These are phyloP conservation scores for Phytopythium mirpurense DNA, from an alignment of 352 stramenopile species.

Conservation along the genomic window DNA sequence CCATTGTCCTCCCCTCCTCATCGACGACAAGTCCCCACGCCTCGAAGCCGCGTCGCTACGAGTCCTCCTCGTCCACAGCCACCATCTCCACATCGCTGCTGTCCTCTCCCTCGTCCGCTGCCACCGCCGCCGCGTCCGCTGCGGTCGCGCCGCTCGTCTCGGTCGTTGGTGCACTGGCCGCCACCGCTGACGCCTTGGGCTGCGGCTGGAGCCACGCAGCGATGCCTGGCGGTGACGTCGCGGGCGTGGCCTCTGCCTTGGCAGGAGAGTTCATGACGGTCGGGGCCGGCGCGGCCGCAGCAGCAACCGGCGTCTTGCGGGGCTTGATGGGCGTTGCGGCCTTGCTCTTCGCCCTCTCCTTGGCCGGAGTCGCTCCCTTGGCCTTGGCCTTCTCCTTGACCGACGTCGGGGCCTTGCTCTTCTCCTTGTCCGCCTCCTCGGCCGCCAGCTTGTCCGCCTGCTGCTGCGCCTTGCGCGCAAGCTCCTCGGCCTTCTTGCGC, in stretches of 20 bases:
- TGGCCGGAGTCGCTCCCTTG: too few relatives aligned
- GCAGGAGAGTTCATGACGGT: not conserved
- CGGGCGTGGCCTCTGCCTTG: not conserved
- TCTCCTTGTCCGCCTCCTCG: conserved; percentile 17
- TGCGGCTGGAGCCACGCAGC: conserved; percentile 25
- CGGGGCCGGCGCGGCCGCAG: not conserved
- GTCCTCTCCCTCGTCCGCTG: not conserved
- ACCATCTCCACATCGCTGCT: conserved; percentile 5
- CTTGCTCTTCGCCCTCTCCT: too few relatives aligned
- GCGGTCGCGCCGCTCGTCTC: not conserved
- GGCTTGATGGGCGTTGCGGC: not conserved
- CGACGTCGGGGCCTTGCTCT: conserved; percentile 11
- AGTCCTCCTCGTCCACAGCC: not conserved
- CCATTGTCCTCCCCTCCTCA: not conserved
- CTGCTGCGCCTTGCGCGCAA: conserved; percentile 14
- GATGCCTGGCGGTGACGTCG: conserved; percentile 12
- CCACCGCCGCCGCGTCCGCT: not conserved
- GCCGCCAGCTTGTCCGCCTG: conserved; percentile 19
- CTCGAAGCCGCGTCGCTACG: not conserved
- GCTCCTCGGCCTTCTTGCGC: conserved; percentile 17
- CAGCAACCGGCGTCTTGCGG: conserved; percentile 5
- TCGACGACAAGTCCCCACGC: too few relatives aligned
- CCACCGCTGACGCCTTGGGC: not conserved
- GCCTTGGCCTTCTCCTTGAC: not conserved
- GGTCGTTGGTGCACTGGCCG: not conserved